These are phyloP conservation scores for Quercus parvula DNA, from an alignment of 306 rosid genomes.

Conservation along the genomic window DNA sequence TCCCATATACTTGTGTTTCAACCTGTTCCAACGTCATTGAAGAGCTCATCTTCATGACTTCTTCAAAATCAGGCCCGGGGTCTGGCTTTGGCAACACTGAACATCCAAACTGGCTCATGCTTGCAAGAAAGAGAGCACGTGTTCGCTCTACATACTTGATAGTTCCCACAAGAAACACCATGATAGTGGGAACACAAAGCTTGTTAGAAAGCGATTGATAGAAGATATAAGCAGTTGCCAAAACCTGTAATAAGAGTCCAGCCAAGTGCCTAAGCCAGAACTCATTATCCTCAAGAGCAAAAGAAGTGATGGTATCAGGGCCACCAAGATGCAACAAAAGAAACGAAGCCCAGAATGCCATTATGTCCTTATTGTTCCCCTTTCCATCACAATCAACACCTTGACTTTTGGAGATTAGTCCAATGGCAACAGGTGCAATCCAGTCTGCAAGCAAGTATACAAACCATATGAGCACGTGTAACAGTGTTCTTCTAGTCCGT, in stretches of 20 bases:
- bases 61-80: conserved; percentile 29
- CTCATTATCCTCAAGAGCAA: conserved; percentile 36
- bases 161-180: conserved; percentile 21
- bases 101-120: conserved; percentile 22
- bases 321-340: conserved; percentile 38
- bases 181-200: conserved; percentile 1
- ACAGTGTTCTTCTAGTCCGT: conserved; percentile 8
- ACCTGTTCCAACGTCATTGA: neutral
- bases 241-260: conserved; percentile 16
- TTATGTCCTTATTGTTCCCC: neutral
- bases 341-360: conserved; percentile 32
- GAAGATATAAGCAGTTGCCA: conserved; percentile 11
- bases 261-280: conserved; percentile 31
- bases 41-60: conserved; percentile 2
- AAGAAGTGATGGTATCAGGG: conserved; percentile 33
- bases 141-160: conserved; percentile 33
- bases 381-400: no score
- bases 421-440: conserved; percentile 26
- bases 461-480: conserved; percentile 8
- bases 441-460: conserved; percentile 29
- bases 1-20: no score
- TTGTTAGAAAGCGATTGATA: neutral
- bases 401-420: conserved; percentile 15
- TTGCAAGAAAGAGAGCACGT: conserved; percentile 24
- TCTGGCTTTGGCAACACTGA: conserved; percentile 4